Conservation (phyloP, 2,329 filamentous ascomycete species). For the Pseudogymnoascus sp. region DNA sequence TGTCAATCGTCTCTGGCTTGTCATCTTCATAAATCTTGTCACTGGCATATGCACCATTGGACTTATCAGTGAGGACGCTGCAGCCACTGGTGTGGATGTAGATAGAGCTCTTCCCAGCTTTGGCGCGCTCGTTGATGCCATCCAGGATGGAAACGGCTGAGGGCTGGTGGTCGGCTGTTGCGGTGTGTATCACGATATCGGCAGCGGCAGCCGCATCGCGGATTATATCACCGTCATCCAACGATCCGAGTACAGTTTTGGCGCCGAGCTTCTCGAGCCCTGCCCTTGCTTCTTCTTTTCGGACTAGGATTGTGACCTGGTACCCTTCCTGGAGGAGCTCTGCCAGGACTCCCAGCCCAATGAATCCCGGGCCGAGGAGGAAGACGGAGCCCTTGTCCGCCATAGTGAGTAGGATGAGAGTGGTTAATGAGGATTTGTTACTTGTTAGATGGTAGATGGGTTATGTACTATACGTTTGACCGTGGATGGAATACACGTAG, state of each 20-base stretch:
- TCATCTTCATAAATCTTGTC: constrained; percentile 37
- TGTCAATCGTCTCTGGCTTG: constrained; percentile 32
- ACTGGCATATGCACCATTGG: constrained; percentile 27
- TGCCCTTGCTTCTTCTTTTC: constrained; percentile 30
- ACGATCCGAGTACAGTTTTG: constrained; percentile 32
- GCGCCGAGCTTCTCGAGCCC: constrained; percentile 31
- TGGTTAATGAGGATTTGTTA: not conserved
- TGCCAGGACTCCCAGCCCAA: constrained; percentile 39
- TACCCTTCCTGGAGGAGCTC: constrained; percentile 35
- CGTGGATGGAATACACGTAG: not conserved
- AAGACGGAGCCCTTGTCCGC: constrained; percentile 26
- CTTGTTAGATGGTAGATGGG: not conserved
- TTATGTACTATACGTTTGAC: not conserved
- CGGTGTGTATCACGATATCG: constrained; percentile 41
- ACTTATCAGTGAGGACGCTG: constrained; percentile 32
- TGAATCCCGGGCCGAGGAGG: constrained; percentile 38
- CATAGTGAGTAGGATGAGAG: constrained; percentile 8
- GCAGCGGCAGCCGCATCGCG: constrained; percentile 28
- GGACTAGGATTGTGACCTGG: constrained; percentile 34
- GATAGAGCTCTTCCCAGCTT: constrained; percentile 31
- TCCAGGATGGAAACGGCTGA: constrained; percentile 37
- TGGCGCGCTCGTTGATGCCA: constrained; percentile 33
- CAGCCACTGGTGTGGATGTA: constrained; percentile 43
- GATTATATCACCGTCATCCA: constrained; percentile 34
- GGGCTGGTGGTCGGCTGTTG: constrained; percentile 40